Percentiles rank a stretch among this genome's conserved stretches.
Conservation (phyloP, 768 basidiomycete genomes). For the Suillus cothurnatus region DNA sequence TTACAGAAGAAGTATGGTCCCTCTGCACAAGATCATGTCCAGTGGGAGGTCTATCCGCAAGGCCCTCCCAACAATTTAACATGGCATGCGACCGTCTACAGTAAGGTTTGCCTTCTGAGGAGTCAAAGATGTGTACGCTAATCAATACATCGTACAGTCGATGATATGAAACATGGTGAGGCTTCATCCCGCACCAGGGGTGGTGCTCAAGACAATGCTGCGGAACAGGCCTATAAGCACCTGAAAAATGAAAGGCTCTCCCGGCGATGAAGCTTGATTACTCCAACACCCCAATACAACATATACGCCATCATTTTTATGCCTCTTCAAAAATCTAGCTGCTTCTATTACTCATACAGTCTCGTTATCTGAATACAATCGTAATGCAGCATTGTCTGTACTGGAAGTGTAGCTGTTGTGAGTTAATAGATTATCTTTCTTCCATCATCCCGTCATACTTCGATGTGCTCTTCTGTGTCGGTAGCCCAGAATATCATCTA, state of each 20-base stretch:
- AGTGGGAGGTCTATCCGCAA: not conserved
- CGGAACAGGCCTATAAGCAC: fast-evolving
- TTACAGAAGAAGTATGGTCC: not conserved
- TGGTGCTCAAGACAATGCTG: not conserved
- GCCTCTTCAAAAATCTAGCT: not conserved
- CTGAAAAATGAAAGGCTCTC: not conserved
- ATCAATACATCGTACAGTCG: not conserved
- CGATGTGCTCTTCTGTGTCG: not conserved
- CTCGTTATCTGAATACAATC: no score
- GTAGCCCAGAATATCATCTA: not conserved
- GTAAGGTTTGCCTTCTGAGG: not conserved
- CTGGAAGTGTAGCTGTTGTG: not conserved
- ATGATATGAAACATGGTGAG: not conserved
- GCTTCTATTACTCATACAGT: not conserved
- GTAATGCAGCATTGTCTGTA: not conserved
- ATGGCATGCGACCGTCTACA: not conserved
- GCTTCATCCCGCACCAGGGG: not conserved
- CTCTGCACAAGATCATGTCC: not conserved
- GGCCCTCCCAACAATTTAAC: not conserved
- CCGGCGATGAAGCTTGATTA: not conserved
- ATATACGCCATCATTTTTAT: not conserved
- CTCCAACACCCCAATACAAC: no score
- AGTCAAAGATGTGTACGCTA: not conserved
- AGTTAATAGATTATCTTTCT: not conserved
- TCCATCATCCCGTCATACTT: not conserved